These are phyloP conservation scores for Pseudogymnoascus sp. DNA, from an alignment of 2,329 filamentous ascomycete species.

Conservation along the genomic window DNA sequence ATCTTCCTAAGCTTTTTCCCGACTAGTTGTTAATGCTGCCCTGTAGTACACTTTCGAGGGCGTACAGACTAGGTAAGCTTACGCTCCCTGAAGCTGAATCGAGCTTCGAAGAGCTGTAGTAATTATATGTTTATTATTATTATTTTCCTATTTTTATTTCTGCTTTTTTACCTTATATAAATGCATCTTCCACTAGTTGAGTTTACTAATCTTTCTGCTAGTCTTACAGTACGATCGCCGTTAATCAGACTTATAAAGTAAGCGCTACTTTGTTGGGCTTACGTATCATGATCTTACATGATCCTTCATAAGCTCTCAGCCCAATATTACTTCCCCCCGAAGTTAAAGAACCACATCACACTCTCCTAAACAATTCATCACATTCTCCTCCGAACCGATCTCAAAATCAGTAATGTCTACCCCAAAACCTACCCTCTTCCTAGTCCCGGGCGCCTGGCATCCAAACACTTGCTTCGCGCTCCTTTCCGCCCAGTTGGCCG, in stretches of 20 bases:
- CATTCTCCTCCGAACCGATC: not conserved
- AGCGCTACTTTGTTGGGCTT: not conserved
- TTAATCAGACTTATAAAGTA: not conserved
- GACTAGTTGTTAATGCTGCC: too few species aligned
- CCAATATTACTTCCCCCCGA: not conserved
- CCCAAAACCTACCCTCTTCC: constrained; percentile 31
- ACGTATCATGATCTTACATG: not conserved
- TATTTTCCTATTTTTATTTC: too few species aligned
- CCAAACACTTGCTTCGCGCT: not conserved
- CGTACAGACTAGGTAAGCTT: too few species aligned
- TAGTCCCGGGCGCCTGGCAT: constrained; percentile 43
- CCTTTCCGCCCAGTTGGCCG: not conserved
- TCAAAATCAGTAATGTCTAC: not conserved
- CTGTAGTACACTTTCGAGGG: too few species aligned
- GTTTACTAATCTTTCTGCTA: too few species aligned
- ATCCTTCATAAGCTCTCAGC: not conserved
- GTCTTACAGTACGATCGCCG: not conserved
- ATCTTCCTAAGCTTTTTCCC: too few species aligned
- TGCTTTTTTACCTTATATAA: too few species aligned
- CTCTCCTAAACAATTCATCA: not conserved
- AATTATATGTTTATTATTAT: too few species aligned
- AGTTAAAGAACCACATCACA: not conserved
- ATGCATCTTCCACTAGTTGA: too few species aligned
- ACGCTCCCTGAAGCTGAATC: too few species aligned
- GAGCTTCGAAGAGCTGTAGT: too few species aligned